Percentiles rank a stretch among this genome's conserved stretches.
These are phyloP conservation scores for Phytophthora macrochlamydospora DNA, from an alignment of 352 stramenopile species.

Conservation along the genomic window DNA sequence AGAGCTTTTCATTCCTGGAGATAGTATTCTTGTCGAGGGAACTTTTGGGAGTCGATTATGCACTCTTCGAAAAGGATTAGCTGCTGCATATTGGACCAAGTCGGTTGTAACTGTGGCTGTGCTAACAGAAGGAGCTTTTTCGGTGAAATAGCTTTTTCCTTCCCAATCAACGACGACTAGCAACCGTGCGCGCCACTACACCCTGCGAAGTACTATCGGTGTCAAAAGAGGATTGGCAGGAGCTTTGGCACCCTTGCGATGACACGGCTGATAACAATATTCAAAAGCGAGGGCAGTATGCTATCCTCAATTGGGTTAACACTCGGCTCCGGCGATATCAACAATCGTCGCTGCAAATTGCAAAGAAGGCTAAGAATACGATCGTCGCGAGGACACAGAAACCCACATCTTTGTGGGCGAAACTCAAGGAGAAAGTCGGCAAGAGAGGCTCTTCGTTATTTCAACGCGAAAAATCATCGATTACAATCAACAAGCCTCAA, in stretches of 20 bases:
- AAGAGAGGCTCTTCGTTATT: no score
- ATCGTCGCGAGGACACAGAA: no score
- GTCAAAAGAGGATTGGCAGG: conserved; percentile 52
- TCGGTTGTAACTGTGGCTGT: conserved; percentile 48
- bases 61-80: conserved; percentile 51
- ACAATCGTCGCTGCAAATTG: conserved; percentile 18
- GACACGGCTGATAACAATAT: conserved; percentile 38
- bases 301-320: conserved; percentile 65
- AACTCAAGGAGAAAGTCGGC: not conserved
- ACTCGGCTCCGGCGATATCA: conserved; percentile 44
- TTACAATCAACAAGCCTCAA: no score
- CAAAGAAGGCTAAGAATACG: conserved; percentile 35
- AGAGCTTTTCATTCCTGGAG: conserved; percentile 22
- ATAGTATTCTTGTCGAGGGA: conserved; percentile 9
- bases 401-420: not conserved
- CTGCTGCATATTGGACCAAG: conserved; percentile 48
- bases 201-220: conserved; percentile 62
- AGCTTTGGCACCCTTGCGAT: conserved; percentile 42
- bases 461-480: no score
- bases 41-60: conserved; percentile 42
- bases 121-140: conserved; percentile 59
- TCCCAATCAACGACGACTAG: conserved; percentile 47
- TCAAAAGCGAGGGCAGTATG: conserved; percentile 47
- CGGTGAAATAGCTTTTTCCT: conserved; percentile 69
- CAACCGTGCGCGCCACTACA: conserved; percentile 53